Percentiles rank a stretch among this genome's conserved stretches.
Evolutionary conservation across 176 grass and related monocot genomes (phyloP).

Genomic region (Avena eriantha): DNA sequence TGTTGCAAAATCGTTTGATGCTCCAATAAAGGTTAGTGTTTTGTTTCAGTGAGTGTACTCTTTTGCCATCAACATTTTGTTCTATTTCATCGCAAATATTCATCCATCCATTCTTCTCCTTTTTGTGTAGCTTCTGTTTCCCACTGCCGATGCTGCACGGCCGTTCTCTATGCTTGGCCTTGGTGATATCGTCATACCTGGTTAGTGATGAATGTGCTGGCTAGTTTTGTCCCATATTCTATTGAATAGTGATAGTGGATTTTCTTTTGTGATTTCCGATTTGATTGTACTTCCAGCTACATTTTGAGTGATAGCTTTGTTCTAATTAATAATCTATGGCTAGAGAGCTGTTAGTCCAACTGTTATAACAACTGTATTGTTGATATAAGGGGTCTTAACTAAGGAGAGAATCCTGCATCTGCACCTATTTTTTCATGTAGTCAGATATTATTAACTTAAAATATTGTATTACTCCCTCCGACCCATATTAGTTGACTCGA

Average conservation of each 20-base stretch:
- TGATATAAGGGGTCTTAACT: neutral
- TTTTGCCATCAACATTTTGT: neutral
- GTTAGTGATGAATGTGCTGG: constrained; percentile 42
- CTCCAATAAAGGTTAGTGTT: constrained; percentile 88
- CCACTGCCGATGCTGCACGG: constrained; percentile 74
- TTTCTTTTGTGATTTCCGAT: neutral
- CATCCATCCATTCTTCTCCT: constrained; percentile 20
- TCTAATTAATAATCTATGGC: neutral
- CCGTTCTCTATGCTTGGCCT: constrained; percentile 99
- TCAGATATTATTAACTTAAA: neutral
- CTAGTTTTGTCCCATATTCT: constrained; percentile 6
- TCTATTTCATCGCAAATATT: constrained; percentile 27
- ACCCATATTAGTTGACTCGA: no score
- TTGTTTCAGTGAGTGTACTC: neutral
- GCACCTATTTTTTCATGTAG: neutral
- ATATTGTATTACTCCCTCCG: neutral
- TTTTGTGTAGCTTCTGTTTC: constrained; percentile 79
- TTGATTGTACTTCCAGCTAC: neutral
- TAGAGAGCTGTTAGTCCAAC: neutral
- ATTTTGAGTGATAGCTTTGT: neutral
- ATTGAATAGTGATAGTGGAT: neutral
- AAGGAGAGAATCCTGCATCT: neutral
- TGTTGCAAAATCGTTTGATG: constrained; percentile 99
- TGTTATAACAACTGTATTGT: neutral
- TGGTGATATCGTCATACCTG: constrained; percentile 98